These are phyloP conservation scores for Diplocarpon rosae DNA, from an alignment of 2,329 filamentous ascomycete species.

Conservation along the genomic window DNA sequence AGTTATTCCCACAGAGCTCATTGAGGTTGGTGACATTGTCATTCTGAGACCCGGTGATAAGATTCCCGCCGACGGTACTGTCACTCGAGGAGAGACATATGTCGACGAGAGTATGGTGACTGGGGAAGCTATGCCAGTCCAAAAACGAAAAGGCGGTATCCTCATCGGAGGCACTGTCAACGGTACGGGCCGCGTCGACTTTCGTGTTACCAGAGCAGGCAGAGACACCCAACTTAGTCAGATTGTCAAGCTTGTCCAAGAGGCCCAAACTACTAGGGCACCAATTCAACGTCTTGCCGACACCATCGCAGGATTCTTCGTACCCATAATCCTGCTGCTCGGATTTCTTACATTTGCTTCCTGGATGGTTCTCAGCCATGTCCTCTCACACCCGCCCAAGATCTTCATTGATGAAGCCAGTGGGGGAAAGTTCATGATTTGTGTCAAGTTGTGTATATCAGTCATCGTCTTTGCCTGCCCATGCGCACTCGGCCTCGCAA, in stretches of 20 bases:
- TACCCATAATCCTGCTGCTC: conserved; percentile 77
- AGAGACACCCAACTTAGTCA: conserved; percentile 95
- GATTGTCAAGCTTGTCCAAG: conserved; percentile 96
- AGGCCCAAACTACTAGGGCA: conserved; percentile 86
- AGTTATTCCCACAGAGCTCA: conserved; percentile 83
- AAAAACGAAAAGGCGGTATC: conserved; percentile 68
- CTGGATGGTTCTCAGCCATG: conserved; percentile 93
- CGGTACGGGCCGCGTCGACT: conserved; percentile 80
- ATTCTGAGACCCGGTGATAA: conserved; percentile 92
- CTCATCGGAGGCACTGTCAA: conserved; percentile 95
- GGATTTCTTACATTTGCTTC: conserved; percentile 75
- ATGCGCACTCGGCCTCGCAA: conserved; percentile 89
- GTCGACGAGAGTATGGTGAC: conserved; percentile 98
- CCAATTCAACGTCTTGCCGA: conserved; percentile 93
- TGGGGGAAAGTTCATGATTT: conserved; percentile 92
- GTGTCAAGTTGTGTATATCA: conserved; percentile 92
- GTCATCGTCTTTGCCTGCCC: conserved; percentile 98
- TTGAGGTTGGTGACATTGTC: conserved; percentile 89
- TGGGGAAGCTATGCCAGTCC: conserved; percentile 89
- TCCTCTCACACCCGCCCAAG: conserved; percentile 70
- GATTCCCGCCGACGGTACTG: conserved; percentile 81
- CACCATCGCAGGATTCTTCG: conserved; percentile 83
- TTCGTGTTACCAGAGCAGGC: conserved; percentile 83
- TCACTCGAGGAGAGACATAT: conserved; percentile 84
- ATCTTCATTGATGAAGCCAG: conserved; percentile 74